Evolutionary conservation across 2,329 filamentous ascomycete species (phyloP).

Genomic region (Penicillium oxalicum): DNA sequence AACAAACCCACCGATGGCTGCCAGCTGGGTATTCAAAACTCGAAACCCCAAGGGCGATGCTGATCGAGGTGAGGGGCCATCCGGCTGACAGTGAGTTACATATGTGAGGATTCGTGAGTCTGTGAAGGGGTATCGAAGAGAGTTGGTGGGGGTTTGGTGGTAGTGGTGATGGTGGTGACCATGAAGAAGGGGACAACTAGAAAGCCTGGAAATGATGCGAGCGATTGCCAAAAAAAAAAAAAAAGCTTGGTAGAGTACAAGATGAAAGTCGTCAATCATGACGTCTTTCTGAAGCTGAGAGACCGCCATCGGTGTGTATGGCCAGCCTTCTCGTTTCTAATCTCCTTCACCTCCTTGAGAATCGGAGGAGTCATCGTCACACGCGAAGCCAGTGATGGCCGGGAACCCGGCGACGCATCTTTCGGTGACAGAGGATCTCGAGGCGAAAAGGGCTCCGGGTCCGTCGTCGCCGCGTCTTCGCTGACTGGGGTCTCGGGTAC

Average conservation of each 20-base stretch:
- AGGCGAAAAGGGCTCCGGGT: constrained; percentile 1
- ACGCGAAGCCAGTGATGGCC: constrained; percentile 16
- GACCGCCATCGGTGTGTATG: constrained; percentile 20
- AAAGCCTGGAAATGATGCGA: constrained; percentile 5
- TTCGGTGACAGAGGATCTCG: constrained; percentile 5
- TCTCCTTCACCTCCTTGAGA: constrained; percentile 10
- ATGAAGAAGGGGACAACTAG: no score
- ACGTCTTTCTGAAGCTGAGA: constrained; percentile 20
- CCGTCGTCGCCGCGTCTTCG: constrained; percentile 4
- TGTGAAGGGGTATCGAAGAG: no score
- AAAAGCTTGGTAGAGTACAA: constrained; percentile 6
- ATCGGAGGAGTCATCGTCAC: constrained; percentile 5
- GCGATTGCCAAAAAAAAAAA: constrained; percentile 6
- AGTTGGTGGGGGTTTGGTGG: no score
- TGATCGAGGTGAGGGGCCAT: no score
- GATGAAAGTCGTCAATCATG: constrained; percentile 5
- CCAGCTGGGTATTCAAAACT: no score
- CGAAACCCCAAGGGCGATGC: no score
- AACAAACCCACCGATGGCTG: no score
- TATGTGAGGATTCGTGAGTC: no score
- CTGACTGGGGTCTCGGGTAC: constrained; percentile 16
- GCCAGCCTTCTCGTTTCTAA: constrained; percentile 10
- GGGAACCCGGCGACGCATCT: constrained; percentile 10
- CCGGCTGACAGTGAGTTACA: no score
- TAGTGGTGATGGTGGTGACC: no score